Conservation (phyloP, 208 protist genomes). For the Borovskyia barvae region DNA sequence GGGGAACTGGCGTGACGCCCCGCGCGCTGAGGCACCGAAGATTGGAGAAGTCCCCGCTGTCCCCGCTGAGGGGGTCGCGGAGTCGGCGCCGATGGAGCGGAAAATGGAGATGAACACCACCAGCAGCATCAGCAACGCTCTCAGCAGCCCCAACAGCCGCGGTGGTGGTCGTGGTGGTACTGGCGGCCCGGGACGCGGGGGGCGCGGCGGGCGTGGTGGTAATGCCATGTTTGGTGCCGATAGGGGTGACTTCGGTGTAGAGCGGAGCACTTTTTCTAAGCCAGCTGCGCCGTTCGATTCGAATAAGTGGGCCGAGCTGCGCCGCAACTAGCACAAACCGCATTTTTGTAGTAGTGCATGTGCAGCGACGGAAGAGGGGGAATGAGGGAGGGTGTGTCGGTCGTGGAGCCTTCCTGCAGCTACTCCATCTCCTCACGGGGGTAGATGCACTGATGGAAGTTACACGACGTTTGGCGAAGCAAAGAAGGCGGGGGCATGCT, state of each 20-base stretch:
- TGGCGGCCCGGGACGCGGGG: too few relatives aligned
- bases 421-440: too few relatives aligned
- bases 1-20: conserved; percentile 73
- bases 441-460: too few relatives aligned
- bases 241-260: not conserved
- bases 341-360: too few relatives aligned
- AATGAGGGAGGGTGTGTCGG: too few relatives aligned
- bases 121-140: not conserved
- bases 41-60: conserved; percentile 6
- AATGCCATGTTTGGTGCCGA: not conserved
- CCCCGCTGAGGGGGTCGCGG: conserved; percentile 4
- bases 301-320: conserved; percentile 29
- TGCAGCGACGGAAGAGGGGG: too few relatives aligned
- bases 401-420: too few relatives aligned
- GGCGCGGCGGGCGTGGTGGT: not conserved
- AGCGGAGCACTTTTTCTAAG: conserved; percentile 11
- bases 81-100: conserved; percentile 5
- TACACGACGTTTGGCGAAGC: too few relatives aligned
- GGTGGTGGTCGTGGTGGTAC: conserved; percentile 26
- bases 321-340: conserved; percentile 6
- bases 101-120: not conserved
- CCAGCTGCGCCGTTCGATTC: conserved; percentile 6
- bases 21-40: conserved; percentile 37
- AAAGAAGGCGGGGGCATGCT: too few relatives aligned
- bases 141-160: conserved; percentile 5